Conservation (phyloP, 2,329 filamentous ascomycete genomes). For the Stemphylium lycopersici region DNA sequence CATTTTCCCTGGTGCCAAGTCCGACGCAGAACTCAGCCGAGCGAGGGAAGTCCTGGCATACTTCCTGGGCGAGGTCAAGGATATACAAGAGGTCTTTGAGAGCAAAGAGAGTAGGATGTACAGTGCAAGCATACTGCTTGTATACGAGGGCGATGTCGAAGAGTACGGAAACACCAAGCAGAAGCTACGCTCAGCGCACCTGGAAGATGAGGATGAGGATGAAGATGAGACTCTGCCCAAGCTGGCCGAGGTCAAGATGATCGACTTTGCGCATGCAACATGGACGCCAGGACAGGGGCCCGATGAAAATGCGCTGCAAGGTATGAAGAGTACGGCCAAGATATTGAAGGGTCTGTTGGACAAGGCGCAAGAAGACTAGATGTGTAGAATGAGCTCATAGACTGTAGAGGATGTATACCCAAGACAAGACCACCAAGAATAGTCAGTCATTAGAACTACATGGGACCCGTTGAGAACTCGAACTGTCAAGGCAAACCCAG, state of each 20-base stretch:
- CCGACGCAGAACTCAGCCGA: conserved; percentile 35
- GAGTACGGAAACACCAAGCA: conserved; percentile 56
- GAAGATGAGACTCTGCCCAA: conserved; percentile 60
- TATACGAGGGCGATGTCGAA: conserved; percentile 68
- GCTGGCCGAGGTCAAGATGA: conserved; percentile 82
- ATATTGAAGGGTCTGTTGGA: conserved; percentile 71
- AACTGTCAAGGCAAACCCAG: not conserved
- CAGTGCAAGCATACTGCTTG: conserved; percentile 67
- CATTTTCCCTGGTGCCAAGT: conserved; percentile 51
- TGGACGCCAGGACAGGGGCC: conserved; percentile 83
- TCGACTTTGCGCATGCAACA: conserved; percentile 93
- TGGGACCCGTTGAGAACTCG: too few relatives aligned
- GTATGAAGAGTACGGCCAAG: conserved; percentile 72
- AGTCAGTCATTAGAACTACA: not conserved
- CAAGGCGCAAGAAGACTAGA: conserved; percentile 24
- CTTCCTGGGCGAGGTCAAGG: conserved; percentile 56
- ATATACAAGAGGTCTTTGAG: conserved; percentile 63
- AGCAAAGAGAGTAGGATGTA: conserved; percentile 71
- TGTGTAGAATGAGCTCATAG: not conserved
- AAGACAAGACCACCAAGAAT: not conserved
- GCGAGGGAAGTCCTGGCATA: conserved; percentile 56
- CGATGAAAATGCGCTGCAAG: conserved; percentile 81
- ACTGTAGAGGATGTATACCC: not conserved
- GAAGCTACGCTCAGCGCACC: conserved; percentile 25
- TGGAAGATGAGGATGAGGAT: conserved; percentile 52